Conservation (phyloP, 75 land plant genomes). For the Cryptomeria japonica region DNA sequence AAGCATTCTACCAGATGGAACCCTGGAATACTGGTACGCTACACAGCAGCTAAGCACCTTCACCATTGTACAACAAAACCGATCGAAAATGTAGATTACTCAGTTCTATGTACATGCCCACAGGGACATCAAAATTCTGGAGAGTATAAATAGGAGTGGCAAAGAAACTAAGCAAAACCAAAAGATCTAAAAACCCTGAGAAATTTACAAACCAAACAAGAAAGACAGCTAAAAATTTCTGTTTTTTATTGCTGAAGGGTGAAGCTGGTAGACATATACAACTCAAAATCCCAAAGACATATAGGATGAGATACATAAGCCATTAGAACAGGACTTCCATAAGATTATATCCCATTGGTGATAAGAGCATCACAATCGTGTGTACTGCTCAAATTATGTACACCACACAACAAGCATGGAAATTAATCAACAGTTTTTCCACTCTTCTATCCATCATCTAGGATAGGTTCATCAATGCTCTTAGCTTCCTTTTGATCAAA, state of each 20-base stretch:
- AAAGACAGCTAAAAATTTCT: not conserved
- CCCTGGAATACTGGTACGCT: not conserved
- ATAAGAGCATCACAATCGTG: not conserved
- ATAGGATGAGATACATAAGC: constrained; percentile 1
- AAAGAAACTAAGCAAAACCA: not conserved
- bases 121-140: not conserved
- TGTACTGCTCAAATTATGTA: constrained; percentile 1
- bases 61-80: not conserved
- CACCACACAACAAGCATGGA: constrained; percentile 4
- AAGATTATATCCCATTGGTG: not conserved
- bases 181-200: not conserved
- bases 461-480: not conserved
- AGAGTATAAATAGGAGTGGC: not conserved
- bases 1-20: too few species aligned
- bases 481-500: not conserved
- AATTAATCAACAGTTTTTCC: not conserved
- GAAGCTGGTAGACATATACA: constrained; percentile 6
- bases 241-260: not conserved
- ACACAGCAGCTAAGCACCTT: not conserved
- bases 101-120: not conserved
- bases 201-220: not conserved
- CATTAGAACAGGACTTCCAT: not conserved
- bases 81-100: not conserved
- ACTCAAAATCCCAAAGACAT: constrained; percentile 7
- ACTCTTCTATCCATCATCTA: constrained; percentile 7